phyloP scores from a whole-genome alignment of 2,329 filamentous ascomycete species.

The Truncatella angustata region DNA sequence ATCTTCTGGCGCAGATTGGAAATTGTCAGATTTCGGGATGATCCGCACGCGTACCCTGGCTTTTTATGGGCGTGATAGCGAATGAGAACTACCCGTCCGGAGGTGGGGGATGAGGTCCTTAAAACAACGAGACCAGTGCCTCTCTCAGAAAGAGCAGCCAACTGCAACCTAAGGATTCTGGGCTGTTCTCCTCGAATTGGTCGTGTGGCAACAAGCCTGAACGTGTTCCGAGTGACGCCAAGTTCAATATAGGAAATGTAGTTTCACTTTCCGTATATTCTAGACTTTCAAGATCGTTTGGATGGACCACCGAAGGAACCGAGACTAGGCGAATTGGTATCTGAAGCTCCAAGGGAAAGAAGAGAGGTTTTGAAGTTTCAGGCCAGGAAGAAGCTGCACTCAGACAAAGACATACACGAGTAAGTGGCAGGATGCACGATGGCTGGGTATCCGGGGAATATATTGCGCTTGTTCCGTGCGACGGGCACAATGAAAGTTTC shows the following conservation, averaged over 20 bases:
- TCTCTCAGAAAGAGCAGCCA: neutral
- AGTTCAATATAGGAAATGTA: no score
- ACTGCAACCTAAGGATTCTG: neutral
- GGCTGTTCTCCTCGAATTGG: no score
- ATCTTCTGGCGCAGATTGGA: neutral
- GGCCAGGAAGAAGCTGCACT: neutral
- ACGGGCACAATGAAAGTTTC: neutral
- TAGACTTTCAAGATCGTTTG: no score
- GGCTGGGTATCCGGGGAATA: slow-evolving; percentile 12
- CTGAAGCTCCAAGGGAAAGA: neutral
- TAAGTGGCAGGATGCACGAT: neutral
- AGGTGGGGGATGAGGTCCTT: neutral
- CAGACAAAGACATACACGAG: neutral
- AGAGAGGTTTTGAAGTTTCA: neutral
- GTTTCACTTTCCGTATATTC: no score
- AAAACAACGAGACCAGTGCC: neutral
- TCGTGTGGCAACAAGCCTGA: neutral
- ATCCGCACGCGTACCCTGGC: neutral
- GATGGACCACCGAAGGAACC: neutral
- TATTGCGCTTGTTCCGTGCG: slow-evolving; percentile 8
- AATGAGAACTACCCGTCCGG: neutral
- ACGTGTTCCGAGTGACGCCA: no score
- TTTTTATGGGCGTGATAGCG: neutral
- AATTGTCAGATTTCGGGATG: neutral
- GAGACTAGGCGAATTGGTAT: no score